phyloP scores from a whole-genome alignment of 306 rosid species.

The Lablab purpureus region DNA sequence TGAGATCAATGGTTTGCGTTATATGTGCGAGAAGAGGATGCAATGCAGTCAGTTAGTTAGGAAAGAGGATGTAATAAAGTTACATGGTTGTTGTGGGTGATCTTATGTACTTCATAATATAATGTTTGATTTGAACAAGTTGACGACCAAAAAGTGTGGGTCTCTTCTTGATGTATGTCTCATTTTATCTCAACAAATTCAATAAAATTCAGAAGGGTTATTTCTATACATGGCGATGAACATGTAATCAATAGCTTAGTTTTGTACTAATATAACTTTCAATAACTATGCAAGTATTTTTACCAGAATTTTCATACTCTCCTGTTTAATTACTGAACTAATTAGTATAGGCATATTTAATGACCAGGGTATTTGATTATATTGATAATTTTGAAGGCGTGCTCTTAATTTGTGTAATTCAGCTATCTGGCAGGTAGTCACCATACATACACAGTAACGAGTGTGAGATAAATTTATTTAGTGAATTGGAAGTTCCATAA shows the following conservation, averaged over 20 bases:
- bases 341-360: too few relatives aligned
- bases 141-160: conserved; percentile 45
- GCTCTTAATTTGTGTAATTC: neutral
- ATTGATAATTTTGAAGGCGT: too few relatives aligned
- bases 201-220: conserved; percentile 41
- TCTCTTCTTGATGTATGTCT: conserved; percentile 45
- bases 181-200: conserved; percentile 18
- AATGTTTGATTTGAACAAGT: conserved; percentile 49
- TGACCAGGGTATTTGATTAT: too few relatives aligned
- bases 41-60: conserved; percentile 9
- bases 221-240: neutral
- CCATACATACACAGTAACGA: neutral
- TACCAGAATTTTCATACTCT: neutral
- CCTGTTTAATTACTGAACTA: neutral
- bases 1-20: conserved; percentile 33
- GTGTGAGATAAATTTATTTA: neutral
- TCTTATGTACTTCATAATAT: conserved; percentile 33
- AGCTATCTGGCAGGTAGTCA: neutral
- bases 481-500: neutral
- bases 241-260: neutral
- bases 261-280: neutral
- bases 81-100: conserved; percentile 27
- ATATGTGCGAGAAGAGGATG: conserved; percentile 28
- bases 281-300: neutral
- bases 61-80: conserved; percentile 31